Evolutionary conservation across 2,329 filamentous ascomycete species (phyloP).

Genomic region (Neonectria magnoliae): DNA sequence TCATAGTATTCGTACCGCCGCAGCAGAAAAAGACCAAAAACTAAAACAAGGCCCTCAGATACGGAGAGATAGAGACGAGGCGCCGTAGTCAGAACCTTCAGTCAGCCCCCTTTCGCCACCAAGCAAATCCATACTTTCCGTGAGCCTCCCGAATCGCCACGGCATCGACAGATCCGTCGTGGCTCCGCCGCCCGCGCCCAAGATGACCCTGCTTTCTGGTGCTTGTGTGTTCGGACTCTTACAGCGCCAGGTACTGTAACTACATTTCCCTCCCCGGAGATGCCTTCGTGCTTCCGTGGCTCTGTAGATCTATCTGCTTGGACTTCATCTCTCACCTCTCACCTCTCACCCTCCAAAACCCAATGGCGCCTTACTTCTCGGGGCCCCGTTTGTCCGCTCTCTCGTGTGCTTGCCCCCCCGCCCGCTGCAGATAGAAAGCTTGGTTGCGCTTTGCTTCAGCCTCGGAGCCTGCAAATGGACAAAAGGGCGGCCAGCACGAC

Average conservation of each 20-base stretch:
- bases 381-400: neutral
- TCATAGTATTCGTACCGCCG: too few relatives aligned
- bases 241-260: too few relatives aligned
- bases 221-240: too few relatives aligned
- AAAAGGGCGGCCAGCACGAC: neutral
- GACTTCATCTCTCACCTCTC: neutral
- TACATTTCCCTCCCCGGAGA: neutral
- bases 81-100: neutral
- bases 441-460: neutral
- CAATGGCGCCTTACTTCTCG: neutral
- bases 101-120: neutral
- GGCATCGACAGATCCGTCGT: slow-evolving; percentile 9
- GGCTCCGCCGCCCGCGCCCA: neutral
- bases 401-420: too few relatives aligned
- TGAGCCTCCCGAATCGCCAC: slow-evolving; percentile 3
- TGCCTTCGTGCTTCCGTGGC: neutral
- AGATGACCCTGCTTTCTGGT: too few relatives aligned
- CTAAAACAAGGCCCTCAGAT: neutral
- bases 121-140: neutral
- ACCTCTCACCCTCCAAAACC: neutral
- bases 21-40: too few relatives aligned
- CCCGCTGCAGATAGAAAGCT: neutral
- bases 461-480: neutral
- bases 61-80: neutral
- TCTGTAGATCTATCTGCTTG: neutral